Base-by-base conservation (phyloP, 1,284 basidiomycete species). In the Trametes polyzona region DNA sequence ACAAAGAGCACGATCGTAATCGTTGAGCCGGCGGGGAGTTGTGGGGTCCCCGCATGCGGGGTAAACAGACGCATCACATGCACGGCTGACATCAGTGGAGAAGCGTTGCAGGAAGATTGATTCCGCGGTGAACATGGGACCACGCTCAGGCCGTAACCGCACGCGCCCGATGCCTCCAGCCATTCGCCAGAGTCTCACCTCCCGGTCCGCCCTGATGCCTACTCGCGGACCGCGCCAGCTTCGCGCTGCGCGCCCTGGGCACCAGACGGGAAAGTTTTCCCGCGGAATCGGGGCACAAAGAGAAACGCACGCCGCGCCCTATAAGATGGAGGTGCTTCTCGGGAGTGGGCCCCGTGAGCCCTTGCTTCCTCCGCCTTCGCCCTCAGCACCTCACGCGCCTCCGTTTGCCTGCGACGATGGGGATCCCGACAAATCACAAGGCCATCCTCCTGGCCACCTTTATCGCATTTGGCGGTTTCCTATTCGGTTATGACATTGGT, bases 401-500 rank as follows among this genome's bases (percentile, higher is more conserved):
- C 47, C 24, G 17, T 23, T 4, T 16, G 32, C 26, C 47, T 40
- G 36, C 52, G 27, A 61, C 44, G 36, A 71, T 70, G 69, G 76
- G 71, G 39, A 73, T 83, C 46, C 82, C 83, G 43, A 83, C 79
- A 23, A 87, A 85, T 67, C 77, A 73, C 52, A 81, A 78, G 68
- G 84, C 84, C 16, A 80, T 87, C 52, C 68, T 83, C 27, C 75
- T 88, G 47, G 85, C 85, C 40, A 74, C 83, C 43, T 88, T 88
- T 71, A 82, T 88, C 62, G 75, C 76, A n/a, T 77, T 79, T 57
- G 77, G 78, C 74, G 64, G 83, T 10, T 86, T 85, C 66, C 68
- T 85, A 16, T 86, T 87, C 51, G 84, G 86, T 59, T 87, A 88
- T 71, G 86, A 89, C 61, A 87, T 88, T 71, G 85, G 86, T 69